phyloP scores from a whole-genome alignment of 495 filamentous ascomycete genomes.

The Hamigera avellanea region DNA sequence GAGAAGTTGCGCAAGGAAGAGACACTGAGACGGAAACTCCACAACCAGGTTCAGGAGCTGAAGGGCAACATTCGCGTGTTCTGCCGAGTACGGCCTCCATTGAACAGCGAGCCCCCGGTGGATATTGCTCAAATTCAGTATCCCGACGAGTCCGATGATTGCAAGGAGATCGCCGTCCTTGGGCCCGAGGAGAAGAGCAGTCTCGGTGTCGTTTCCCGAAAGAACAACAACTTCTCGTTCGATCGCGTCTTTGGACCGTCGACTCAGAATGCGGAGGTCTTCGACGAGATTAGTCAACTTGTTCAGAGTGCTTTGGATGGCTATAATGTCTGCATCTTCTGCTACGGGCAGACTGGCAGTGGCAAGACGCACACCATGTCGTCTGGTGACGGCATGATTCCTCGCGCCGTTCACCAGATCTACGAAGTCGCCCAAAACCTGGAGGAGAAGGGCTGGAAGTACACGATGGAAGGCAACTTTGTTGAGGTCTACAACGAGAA shows the following conservation, averaged over 20 bases:
- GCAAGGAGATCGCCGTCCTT: slow-evolving; percentile 72
- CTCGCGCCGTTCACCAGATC: slow-evolving; percentile 82
- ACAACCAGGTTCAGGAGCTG: slow-evolving; percentile 97
- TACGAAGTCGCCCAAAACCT: slow-evolving; percentile 74
- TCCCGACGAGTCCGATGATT: slow-evolving; percentile 64
- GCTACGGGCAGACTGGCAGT: slow-evolving; percentile 94
- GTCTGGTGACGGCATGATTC: slow-evolving; percentile 88
- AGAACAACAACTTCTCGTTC: slow-evolving; percentile 78
- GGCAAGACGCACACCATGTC: slow-evolving; percentile 98
- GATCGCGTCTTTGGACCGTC: slow-evolving; percentile 82
- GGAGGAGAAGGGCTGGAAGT: slow-evolving; percentile 86
- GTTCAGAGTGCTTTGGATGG: slow-evolving; percentile 94
- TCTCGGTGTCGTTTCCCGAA: slow-evolving; percentile 59
- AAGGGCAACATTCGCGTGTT: slow-evolving; percentile 99
- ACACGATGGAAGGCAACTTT: slow-evolving; percentile 89
- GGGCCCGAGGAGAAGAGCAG: slow-evolving; percentile 78
- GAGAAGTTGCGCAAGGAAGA: slow-evolving; percentile 87
- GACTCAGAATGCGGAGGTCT: slow-evolving; percentile 74
- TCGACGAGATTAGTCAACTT: slow-evolving; percentile 93
- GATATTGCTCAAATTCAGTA: slow-evolving; percentile 59
- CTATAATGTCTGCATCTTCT: slow-evolving; percentile 99
- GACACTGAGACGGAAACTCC: slow-evolving; percentile 78
- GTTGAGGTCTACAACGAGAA: slow-evolving; percentile 99
- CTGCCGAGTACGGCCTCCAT: slow-evolving; percentile 83
- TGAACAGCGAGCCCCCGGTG: slow-evolving; percentile 43